Evolutionary conservation across 495 filamentous ascomycete species (phyloP), one percentile per base, ranked within the genome.

Genomic region (Podospora fimiseda): DNA sequence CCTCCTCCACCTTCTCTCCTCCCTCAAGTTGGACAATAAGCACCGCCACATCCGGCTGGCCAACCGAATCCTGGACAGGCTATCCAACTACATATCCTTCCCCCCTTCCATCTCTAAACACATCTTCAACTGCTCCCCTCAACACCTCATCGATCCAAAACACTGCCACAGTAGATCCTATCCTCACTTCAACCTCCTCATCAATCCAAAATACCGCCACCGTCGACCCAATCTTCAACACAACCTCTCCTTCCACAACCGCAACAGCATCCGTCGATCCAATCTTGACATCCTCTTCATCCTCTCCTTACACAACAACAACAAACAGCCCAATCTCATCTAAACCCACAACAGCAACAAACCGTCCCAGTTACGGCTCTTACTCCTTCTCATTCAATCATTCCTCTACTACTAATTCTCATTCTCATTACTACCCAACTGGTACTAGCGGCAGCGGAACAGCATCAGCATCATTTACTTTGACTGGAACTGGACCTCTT

Each of bases 1-100:
- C 23, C 39, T 22, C 18, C 16, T 37, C 8, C 8, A 19, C 19
- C 2, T 48, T 42, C 42, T 24, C 51, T 8, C 36, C 42, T 11
- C 52, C 52, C 0, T n/a, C 45, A 1, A 39, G 44, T 23, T 48
- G 52, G 44, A 48, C 13, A 42, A 42, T 40, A 37, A 53, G 51
- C 43, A 53, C 42, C 27, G 9, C 43, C 23, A 18, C 33, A 49
- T 9, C n/a, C n/a, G n/a, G n/a, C n/a, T n/a, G n/a, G n/a, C n/a
- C n/a, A n/a, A n/a, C n/a, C n/a, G n/a, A n/a, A n/a, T 33, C 27
- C 27, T 11, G 6, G 27, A 33, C 27, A 33, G 27, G 11, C 27
- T 33, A 33, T 33, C 11, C 27, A 5, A 33, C 27, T n/a, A n/a
- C n/a, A n/a, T n/a, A n/a, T n/a, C n/a, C n/a, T n/a, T n/a, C n/a